phyloP scores from a whole-genome alignment of 192 early-diverging fungal genomes.

The Backusella parvicylindrica region DNA sequence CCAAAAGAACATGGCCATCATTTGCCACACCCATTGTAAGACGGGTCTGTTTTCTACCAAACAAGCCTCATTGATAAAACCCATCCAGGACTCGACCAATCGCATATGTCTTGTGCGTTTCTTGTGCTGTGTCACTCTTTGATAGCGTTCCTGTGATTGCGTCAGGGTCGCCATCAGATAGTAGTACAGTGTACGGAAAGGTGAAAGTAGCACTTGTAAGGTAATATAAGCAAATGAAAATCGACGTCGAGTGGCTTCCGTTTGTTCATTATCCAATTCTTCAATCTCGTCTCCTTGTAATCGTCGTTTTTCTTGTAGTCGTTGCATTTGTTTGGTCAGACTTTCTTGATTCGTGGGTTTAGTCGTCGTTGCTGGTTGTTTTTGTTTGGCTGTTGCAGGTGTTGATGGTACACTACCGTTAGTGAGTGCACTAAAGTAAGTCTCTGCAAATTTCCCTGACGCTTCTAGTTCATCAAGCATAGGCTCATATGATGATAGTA shows the following conservation, averaged over 20 bases:
- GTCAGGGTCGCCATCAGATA: constrained; percentile 22
- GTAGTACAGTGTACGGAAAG: constrained; percentile 16
- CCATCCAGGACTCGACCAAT: constrained; percentile 27
- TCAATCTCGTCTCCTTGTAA: background rate
- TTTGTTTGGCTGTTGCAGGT: background rate
- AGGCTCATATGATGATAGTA: constrained; percentile 13
- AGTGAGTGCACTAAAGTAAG: constrained; percentile 18
- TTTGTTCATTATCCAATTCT: background rate
- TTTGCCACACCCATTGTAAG: constrained; percentile 43
- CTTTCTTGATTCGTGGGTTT: constrained; percentile 6
- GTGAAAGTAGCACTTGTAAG: constrained; percentile 27
- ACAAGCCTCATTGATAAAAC: constrained; percentile 34
- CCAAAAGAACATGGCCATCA: constrained; percentile 44
- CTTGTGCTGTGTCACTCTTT: constrained; percentile 28
- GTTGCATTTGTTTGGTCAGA: background rate
- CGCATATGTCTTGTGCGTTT: constrained; percentile 32
- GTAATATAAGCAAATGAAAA: constrained; percentile 36
- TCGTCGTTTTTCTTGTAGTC: constrained; percentile 18
- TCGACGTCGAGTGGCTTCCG: background rate
- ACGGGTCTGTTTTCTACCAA: constrained; percentile 40
- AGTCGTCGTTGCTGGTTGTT: background rate
- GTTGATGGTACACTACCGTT: background rate
- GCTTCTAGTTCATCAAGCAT: constrained; percentile 21
- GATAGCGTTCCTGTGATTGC: constrained; percentile 34
- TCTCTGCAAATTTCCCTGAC: constrained; percentile 14